phyloP scores from a whole-genome alignment of 2,329 filamentous ascomycete species.

The Corinectria fuckeliana region DNA sequence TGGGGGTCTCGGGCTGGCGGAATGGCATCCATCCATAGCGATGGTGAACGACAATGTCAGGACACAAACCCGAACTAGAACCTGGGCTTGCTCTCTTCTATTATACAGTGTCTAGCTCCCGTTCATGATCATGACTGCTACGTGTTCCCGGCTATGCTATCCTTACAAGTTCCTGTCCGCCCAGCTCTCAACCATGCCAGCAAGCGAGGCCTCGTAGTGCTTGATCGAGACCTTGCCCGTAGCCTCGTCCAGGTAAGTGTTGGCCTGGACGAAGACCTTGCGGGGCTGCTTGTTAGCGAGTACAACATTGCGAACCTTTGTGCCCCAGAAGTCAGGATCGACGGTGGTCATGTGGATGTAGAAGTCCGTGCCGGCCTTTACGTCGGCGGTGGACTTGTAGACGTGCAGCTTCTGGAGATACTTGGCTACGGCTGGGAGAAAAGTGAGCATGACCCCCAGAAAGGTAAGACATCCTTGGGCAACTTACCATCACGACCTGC shows the following conservation, averaged over 20 bases:
- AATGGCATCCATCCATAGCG: slow-evolving; percentile 2
- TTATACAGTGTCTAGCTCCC: slow-evolving; percentile 19
- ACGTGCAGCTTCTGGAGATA: slow-evolving; percentile 92
- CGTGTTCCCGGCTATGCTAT: background rate
- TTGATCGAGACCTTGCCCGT: slow-evolving; percentile 76
- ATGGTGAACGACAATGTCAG: background rate
- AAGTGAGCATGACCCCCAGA: slow-evolving; percentile 30
- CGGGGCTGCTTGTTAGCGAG: slow-evolving; percentile 80
- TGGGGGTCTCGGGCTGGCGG: slow-evolving; percentile 11
- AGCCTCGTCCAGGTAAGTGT: slow-evolving; percentile 74
- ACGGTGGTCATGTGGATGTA: slow-evolving; percentile 87
- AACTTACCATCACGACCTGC: slow-evolving; percentile 71
- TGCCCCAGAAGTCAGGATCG: slow-evolving; percentile 81
- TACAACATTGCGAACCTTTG: slow-evolving; percentile 77
- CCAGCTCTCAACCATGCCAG: slow-evolving; percentile 86
- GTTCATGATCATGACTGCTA: slow-evolving; percentile 15
- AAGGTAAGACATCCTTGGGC: too few species aligned
- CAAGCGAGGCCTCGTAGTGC: slow-evolving; percentile 83
- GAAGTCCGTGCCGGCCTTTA: slow-evolving; percentile 76
- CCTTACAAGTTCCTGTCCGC: slow-evolving; percentile 63
- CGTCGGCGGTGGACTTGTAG: slow-evolving; percentile 89
- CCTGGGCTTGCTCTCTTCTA: slow-evolving; percentile 23
- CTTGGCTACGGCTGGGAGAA: slow-evolving; percentile 70
- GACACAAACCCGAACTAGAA: slow-evolving; percentile 6
- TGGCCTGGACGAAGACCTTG: slow-evolving; percentile 94